phyloP scores from a whole-genome alignment of 495 filamentous ascomycete genomes.

The Tetracladium setigerum region DNA sequence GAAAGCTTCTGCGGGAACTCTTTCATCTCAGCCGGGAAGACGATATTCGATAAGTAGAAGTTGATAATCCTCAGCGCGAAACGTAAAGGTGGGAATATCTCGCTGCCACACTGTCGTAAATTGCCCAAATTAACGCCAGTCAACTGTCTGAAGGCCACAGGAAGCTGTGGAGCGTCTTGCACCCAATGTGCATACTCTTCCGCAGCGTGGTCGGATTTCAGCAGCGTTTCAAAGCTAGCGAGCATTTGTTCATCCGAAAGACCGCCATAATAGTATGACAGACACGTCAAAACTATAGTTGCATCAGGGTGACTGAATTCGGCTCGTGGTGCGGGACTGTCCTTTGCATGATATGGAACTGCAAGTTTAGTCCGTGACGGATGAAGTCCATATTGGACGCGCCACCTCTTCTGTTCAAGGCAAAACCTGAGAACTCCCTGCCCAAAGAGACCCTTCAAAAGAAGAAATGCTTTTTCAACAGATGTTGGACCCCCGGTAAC shows the following conservation, averaged over 20 bases:
- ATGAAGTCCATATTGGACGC: conserved; percentile 59
- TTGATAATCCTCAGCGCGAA: conserved; percentile 47
- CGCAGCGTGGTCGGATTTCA: conserved; percentile 46
- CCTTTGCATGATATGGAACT: conserved; percentile 68
- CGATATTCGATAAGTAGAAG: conserved; percentile 52
- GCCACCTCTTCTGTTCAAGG: conserved; percentile 53
- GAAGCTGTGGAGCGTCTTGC: conserved; percentile 27
- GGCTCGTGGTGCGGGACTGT: conserved; percentile 49
- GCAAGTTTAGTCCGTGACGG: conserved; percentile 45
- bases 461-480: conserved; percentile 35
- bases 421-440: conserved; percentile 45
- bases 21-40: conserved; percentile 60
- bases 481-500: conserved; percentile 9
- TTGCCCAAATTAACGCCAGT: conserved; percentile 56
- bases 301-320: conserved; percentile 75
- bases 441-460: conserved; percentile 56
- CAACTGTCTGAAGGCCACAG: conserved; percentile 34
- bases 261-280: conserved; percentile 64
- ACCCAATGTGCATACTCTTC: conserved; percentile 50
- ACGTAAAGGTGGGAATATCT: conserved; percentile 46
- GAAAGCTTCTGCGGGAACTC: conserved; percentile 59
- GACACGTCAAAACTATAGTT: conserved; percentile 55
- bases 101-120: conserved; percentile 23
- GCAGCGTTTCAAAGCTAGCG: conserved; percentile 38
- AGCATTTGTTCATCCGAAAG: conserved; percentile 46